phyloP scores from a whole-genome alignment of 345 rosid genomes.

The Syzygium aqueum region DNA sequence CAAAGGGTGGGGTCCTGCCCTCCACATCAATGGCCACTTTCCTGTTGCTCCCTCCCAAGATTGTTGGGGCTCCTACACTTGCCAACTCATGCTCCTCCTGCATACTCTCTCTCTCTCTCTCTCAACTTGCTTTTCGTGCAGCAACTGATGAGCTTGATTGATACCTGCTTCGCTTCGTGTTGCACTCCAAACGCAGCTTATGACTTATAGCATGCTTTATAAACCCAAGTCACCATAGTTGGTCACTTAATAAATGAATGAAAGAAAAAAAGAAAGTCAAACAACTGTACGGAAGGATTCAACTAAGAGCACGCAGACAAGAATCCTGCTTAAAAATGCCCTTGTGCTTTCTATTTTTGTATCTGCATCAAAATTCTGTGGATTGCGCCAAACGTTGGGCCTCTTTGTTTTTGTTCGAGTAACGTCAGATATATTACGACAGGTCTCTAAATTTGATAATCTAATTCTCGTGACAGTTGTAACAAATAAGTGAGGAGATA shows the following conservation, averaged over 20 bases:
- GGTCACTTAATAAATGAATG: background rate
- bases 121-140: background rate
- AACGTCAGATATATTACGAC: background rate
- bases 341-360: background rate
- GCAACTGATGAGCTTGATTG: background rate
- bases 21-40: constrained; percentile 16
- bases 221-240: background rate
- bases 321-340: background rate
- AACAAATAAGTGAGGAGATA: background rate
- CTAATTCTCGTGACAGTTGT: background rate
- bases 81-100: background rate
- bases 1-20: background rate
- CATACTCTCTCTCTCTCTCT: background rate
- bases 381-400: background rate
- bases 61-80: background rate
- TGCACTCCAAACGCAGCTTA: background rate
- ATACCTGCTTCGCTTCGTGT: background rate
- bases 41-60: constrained; percentile 16
- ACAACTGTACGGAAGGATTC: background rate
- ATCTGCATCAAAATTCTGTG: background rate
- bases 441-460: background rate
- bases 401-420: background rate
- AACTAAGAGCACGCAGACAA: background rate
- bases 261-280: background rate
- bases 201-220: background rate